Conservation (phyloP, 1,284 basidiomycete genomes). For the Irpex lacteus region DNA sequence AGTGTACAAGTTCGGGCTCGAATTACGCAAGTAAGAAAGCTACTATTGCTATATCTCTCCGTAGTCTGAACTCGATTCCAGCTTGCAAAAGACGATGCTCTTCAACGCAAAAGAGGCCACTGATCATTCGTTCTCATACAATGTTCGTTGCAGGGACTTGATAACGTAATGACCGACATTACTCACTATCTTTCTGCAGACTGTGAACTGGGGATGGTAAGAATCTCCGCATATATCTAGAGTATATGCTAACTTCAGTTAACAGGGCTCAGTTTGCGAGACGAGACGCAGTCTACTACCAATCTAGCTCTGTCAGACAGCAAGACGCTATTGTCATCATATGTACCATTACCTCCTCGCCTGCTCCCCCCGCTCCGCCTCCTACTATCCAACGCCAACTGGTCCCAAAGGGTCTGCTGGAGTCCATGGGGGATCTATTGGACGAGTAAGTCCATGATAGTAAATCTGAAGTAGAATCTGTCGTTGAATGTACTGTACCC, state of each 20-base stretch:
- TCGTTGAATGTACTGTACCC: not conserved
- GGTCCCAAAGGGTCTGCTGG: conserved; percentile 63
- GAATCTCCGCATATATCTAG: conserved; percentile 14
- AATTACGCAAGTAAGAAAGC: conserved; percentile 60
- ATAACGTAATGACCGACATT: not conserved
- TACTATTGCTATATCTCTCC: not conserved
- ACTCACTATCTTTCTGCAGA: conserved; percentile 1
- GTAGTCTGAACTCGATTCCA: conserved; percentile 22
- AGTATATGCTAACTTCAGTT: conserved; percentile 73
- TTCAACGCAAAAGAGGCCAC: conserved; percentile 77
- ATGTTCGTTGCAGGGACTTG: conserved; percentile 37
- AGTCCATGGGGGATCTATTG: conserved; percentile 69
- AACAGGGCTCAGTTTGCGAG: conserved; percentile 83
- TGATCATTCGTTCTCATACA: conserved; percentile 81
- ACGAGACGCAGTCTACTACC: conserved; percentile 71
- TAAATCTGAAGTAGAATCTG: not conserved
- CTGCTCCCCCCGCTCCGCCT: conserved; percentile 48
- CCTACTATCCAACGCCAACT: conserved; percentile 44
- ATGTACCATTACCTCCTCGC: conserved; percentile 75
- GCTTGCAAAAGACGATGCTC: conserved; percentile 46
- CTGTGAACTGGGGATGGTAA: conserved; percentile 15
- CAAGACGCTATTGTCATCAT: conserved; percentile 73
- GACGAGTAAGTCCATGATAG: conserved; percentile 46
- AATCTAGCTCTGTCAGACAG: conserved; percentile 50
- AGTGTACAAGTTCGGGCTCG: conserved; percentile 81